phyloP scores from a whole-genome alignment of 1,284 basidiomycete species.

The Phellinidium pouzarii region DNA sequence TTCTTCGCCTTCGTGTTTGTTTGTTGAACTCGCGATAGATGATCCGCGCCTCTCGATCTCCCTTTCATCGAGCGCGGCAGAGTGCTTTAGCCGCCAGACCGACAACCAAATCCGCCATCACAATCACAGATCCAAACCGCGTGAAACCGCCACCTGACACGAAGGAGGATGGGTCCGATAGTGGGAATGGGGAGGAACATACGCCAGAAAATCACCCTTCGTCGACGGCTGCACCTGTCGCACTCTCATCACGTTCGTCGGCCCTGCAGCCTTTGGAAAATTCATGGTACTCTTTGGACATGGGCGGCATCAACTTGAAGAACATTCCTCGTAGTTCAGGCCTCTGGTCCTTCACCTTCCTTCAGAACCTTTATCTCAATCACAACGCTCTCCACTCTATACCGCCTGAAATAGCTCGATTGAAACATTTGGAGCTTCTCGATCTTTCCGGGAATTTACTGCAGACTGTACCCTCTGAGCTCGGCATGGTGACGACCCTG shows the following conservation, averaged over 20 bases:
- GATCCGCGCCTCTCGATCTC: slow-evolving; percentile 67
- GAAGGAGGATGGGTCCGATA: slow-evolving; percentile 26
- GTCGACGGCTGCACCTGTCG: slow-evolving; percentile 61
- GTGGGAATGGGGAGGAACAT: slow-evolving; percentile 19
- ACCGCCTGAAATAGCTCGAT: slow-evolving; percentile 78
- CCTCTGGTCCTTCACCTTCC: slow-evolving; percentile 88
- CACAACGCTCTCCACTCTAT: slow-evolving; percentile 85
- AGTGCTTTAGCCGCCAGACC: slow-evolving; percentile 76
- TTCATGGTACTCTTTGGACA: slow-evolving; percentile 90
- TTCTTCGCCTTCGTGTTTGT: slow-evolving; percentile 17
- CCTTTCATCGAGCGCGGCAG: slow-evolving; percentile 73
- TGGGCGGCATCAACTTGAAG: slow-evolving; percentile 94
- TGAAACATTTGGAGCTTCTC: slow-evolving; percentile 84
- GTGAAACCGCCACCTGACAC: slow-evolving; percentile 40
- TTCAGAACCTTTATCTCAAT: slow-evolving; percentile 94
- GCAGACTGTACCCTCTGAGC: slow-evolving; percentile 72
- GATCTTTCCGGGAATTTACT: slow-evolving; percentile 93
- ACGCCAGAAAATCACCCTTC: slow-evolving; percentile 60
- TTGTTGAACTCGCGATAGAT: slow-evolving; percentile 41
- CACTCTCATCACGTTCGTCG: slow-evolving; percentile 53
- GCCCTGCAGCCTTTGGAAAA: slow-evolving; percentile 56
- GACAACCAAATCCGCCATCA: slow-evolving; percentile 70
- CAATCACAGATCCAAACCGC: slow-evolving; percentile 77
- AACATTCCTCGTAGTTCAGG: slow-evolving; percentile 79
- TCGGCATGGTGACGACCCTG: slow-evolving; percentile 87